Conservation (phyloP, 1,284 basidiomycete genomes). For the Takashimella koratensis region DNA sequence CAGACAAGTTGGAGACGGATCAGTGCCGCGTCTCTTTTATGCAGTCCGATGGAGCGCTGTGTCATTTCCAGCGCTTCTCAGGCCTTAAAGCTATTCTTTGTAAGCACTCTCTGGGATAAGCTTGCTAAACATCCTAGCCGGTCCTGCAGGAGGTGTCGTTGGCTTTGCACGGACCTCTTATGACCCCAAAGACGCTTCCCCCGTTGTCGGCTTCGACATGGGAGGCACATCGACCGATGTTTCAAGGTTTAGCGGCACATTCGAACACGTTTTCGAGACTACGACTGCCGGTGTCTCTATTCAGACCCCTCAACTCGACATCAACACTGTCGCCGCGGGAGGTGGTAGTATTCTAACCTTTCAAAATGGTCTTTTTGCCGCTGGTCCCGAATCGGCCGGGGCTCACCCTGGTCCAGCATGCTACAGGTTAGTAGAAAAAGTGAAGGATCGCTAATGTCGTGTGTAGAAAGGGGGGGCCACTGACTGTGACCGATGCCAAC, state of each 20-base stretch:
- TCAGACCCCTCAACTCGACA: conserved; percentile 31
- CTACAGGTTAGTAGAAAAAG: too few species aligned
- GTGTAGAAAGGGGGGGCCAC: conserved; percentile 48
- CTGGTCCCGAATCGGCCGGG: conserved; percentile 32
- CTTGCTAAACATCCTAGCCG: too few species aligned
- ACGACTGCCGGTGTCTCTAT: conserved; percentile 20
- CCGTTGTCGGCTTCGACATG: conserved; percentile 41
- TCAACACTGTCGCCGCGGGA: conserved; percentile 48
- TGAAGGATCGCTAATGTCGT: too few species aligned
- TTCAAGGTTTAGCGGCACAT: conserved; percentile 53
- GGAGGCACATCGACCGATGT: conserved; percentile 52
- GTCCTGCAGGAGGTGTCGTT: conserved; percentile 53
- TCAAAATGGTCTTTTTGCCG: conserved; percentile 39
- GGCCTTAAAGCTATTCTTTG: conserved; percentile 9
- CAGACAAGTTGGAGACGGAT: conserved; percentile 5
- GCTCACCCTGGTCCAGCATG: conserved; percentile 40
- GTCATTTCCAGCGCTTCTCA: conserved; percentile 3
- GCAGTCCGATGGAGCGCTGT: conserved; percentile 41
- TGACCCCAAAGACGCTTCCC: conserved; percentile 12
- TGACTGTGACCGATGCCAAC: conserved; percentile 50
- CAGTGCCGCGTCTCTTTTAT: conserved; percentile 32
- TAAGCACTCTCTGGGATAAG: too few species aligned
- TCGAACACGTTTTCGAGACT: conserved; percentile 4
- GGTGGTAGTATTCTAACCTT: conserved; percentile 47
- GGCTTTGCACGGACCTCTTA: conserved; percentile 49